Base-by-base conservation (phyloP, 2,329 filamentous ascomycete genomes). In the Talaromyces verruculosus region DNA sequence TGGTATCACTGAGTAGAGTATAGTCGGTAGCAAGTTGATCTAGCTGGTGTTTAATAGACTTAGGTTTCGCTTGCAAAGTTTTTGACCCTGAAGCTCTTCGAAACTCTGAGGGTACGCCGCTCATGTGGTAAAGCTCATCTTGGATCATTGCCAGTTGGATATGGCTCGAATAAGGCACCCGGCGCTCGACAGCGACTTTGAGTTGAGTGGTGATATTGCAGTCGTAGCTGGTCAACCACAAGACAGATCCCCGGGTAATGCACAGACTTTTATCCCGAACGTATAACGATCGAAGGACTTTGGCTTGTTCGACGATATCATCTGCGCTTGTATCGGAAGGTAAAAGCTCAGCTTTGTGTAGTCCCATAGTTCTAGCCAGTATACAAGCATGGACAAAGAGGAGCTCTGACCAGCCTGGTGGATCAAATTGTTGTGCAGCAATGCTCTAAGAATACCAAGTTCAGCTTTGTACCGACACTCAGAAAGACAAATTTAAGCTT, bases 331-430 rank as follows among this genome's bases (percentile, higher is more conserved):
- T 49, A 30, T 17, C 25, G 22, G 5, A 0, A n/a, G 55, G 22
- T 37, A 63, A 39, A 51, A 60, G 33, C 25, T 22, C 30, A 49
- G 37, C 25, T 58, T 67, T 63, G 57, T 68, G 65, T 11, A 68
- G 49, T 17, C 67, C 66, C 61, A 68, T 68, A 7, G 58, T 65
- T 49, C 67, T 41, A 19, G 66, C 66, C 30, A 68, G 63, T n/a
- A 59, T 55, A 57, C 67, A 68, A n/a, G 67, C 67, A 25, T 68
- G 66, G 11, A 51, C 49, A 41, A 68, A 67, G 1, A 67, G 60
- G 2, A 64, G 62, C 25, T 65, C 63, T 15, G 67, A 58, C 45
- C 60, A 66, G 22, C 67, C 67, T 4, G 63, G 63, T 17, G 66
- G 60, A 43, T 63, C 61, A 22, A 63, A 68, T 41, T 67, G 66